Base-by-base conservation (phyloP, 805 yeast species). In the Lipomyces yamadae region DNA sequence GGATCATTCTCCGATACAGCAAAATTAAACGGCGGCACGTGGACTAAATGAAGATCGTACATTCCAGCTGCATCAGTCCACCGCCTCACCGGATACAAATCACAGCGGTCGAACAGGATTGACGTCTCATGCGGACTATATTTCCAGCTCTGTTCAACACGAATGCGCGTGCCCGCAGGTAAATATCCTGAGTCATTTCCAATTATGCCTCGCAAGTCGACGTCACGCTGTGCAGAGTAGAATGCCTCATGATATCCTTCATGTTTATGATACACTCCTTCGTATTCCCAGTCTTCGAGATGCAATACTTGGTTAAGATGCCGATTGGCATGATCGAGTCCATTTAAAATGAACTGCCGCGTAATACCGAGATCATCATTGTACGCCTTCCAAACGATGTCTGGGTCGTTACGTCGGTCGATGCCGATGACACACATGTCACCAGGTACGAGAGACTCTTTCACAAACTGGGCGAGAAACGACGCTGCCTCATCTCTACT, bases 221-320 rank as follows among this genome's bases (percentile, higher is more conserved):
- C 64, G 57, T 62, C 70, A 2, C 39, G 32, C 33, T 39, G 53
- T 4, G 73, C 71, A 42, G 56, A 56, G 48, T 66, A 61, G 53
- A 53, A 71, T 39, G 73, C 73, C 39, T 66, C 68, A 55, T 71
- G 73, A 32, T 34, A 70, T 6, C 73, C 73, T 39, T 57, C 57
- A 4, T 57, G 62, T 7, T 58, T 53, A 54, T 71, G 63, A 57
- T 71, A 71, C 2, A 57, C 45, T n/a, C 73, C 69, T 7, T 59
- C 45, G 56, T 71, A 71, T 8, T 54, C 60, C 70, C 70, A 71
- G 13, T 69, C 71, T 11, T 52, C 32, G 11, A 56, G 37, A 15
- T 62, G 37, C 48, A 71, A 71, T 10, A 63, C 29, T 18, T 58
- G 45, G 10, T 37, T 48, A 13, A 71, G 54, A 11, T 59, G 54